Conservation (phyloP, 1,284 basidiomycete genomes). For the Nidula niveotomentosa region DNA sequence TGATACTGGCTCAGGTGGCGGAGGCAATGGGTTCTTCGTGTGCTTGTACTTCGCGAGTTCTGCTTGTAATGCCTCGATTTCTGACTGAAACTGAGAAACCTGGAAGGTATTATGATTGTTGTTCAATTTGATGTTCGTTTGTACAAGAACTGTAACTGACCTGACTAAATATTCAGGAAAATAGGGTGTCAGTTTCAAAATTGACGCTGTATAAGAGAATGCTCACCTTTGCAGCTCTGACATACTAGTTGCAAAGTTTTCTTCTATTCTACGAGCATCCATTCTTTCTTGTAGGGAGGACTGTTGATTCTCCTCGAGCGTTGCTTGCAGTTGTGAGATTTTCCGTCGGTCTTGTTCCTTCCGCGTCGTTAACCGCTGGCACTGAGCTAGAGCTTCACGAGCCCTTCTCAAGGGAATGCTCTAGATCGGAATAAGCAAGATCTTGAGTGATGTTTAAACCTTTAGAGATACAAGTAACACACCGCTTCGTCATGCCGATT, state of each 20-base stretch:
- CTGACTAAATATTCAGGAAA: not conserved
- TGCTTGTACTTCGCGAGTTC: not conserved
- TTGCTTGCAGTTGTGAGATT: slow-evolving; percentile 11
- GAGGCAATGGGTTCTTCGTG: slow-evolving; percentile 41
- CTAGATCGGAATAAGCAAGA: slow-evolving; percentile 6
- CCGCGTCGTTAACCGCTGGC: slow-evolving; percentile 17
- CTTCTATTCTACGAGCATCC: not conserved
- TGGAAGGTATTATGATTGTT: not conserved
- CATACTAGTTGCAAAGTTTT: not conserved
- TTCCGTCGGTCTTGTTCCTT: slow-evolving; percentile 4
- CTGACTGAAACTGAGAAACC: not conserved
- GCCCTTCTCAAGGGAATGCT: slow-evolving; percentile 24
- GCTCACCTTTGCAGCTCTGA: not conserved
- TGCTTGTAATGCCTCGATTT: slow-evolving; percentile 2
- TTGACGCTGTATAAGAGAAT: not conserved
- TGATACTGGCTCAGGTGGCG: slow-evolving; percentile 45
- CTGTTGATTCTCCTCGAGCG: slow-evolving; percentile 4
- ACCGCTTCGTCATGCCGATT: slow-evolving; percentile 28
- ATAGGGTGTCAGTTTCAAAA: too few relatives aligned
- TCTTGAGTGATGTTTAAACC: not conserved
- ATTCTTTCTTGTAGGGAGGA: not conserved
- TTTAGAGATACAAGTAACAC: slow-evolving; percentile 17
- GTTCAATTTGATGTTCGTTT: too few relatives aligned
- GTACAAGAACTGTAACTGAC: not conserved
- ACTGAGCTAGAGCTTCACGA: slow-evolving; percentile 18